These are phyloP conservation scores for Cryomyces antarcticus DNA, from an alignment of 495 filamentous ascomycete species.

Conservation along the genomic window DNA sequence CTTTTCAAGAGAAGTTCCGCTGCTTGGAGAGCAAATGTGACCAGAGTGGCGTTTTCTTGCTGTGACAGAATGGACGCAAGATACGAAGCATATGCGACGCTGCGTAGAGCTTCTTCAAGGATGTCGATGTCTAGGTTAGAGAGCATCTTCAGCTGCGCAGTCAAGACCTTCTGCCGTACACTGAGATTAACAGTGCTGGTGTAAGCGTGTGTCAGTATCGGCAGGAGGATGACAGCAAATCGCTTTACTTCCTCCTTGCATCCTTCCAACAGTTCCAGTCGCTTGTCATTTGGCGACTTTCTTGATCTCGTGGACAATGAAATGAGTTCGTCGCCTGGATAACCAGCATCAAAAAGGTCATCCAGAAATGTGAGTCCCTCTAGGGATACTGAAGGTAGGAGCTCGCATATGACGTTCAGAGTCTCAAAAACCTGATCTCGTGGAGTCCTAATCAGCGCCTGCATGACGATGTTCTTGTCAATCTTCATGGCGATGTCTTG, in stretches of 20 bases:
- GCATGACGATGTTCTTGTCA: constrained; percentile 96
- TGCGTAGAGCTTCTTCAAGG: constrained; percentile 67
- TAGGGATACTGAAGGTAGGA: constrained; percentile 49
- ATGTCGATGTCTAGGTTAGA: constrained; percentile 77
- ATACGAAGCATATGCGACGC: constrained; percentile 93
- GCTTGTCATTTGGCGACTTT: constrained; percentile 53
- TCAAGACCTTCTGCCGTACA: constrained; percentile 91
- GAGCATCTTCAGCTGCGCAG: constrained; percentile 92
- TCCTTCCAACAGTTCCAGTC: constrained; percentile 50
- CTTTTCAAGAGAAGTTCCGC: constrained; percentile 72
- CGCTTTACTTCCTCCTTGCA: constrained; percentile 75
- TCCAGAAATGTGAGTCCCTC: constrained; percentile 30
- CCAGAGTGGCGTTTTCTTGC: constrained; percentile 74
- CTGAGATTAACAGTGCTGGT: constrained; percentile 96
- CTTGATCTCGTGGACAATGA: constrained; percentile 23
- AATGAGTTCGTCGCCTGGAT: constrained; percentile 17
- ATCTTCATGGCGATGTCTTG: constrained; percentile 76
- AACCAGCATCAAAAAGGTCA: constrained; percentile 30
- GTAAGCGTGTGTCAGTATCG: constrained; percentile 90
- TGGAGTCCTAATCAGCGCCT: constrained; percentile 90
- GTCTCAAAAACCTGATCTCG: constrained; percentile 94
- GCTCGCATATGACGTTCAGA: constrained; percentile 91
- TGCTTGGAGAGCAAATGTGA: constrained; percentile 70
- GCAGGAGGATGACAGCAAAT: constrained; percentile 88
- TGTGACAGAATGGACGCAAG: constrained; percentile 90